These are phyloP conservation scores for Bretschneidera sinensis DNA, from an alignment of 345 rosid genomes.

Conservation along the genomic window DNA sequence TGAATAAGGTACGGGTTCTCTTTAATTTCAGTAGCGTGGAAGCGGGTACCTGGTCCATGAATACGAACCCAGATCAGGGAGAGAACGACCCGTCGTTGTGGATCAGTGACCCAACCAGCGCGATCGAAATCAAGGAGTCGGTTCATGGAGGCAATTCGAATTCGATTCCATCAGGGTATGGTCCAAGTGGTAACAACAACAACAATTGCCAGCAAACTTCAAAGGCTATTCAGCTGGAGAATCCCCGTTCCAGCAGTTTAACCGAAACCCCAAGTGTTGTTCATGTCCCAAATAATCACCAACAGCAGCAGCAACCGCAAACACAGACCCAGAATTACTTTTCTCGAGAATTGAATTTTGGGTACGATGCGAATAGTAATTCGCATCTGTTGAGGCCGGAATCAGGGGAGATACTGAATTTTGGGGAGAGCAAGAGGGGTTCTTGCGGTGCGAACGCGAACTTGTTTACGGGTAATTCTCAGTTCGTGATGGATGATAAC, in stretches of 20 bases:
- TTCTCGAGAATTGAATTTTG: conserved; percentile 63
- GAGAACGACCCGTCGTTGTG: conserved; percentile 80
- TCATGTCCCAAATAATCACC: conserved; percentile 25
- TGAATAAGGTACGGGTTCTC: conserved; percentile 58
- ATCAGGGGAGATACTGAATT: conserved; percentile 69
- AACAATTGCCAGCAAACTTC: conserved; percentile 25
- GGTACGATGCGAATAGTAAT: conserved; percentile 46
- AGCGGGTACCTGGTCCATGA: conserved; percentile 49
- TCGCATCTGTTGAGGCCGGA: conserved; percentile 58
- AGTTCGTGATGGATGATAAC: conserved; percentile 45
- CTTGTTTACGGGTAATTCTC: conserved; percentile 46
- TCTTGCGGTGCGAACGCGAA: conserved; percentile 37
- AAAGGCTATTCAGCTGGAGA: conserved; percentile 39
- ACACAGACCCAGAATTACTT: conserved; percentile 37
- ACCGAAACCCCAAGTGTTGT: conserved; percentile 33
- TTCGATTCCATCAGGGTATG: conserved; percentile 1
- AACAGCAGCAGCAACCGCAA: conserved; percentile 26
- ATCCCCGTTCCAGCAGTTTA: conserved; percentile 46
- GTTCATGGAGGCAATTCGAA: conserved; percentile 3
- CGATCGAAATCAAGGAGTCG: conserved; percentile 38
- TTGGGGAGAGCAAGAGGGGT: conserved; percentile 69
- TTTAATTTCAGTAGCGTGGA: conserved; percentile 49
- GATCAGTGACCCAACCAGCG: conserved; percentile 59
- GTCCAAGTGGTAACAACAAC: no score
- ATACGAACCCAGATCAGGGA: conserved; percentile 56